A percentile compares a stretch with the other conserved stretches of the same genome.
Conservation (phyloP, 495 filamentous ascomycete genomes). For the Podospora comata region DNA sequence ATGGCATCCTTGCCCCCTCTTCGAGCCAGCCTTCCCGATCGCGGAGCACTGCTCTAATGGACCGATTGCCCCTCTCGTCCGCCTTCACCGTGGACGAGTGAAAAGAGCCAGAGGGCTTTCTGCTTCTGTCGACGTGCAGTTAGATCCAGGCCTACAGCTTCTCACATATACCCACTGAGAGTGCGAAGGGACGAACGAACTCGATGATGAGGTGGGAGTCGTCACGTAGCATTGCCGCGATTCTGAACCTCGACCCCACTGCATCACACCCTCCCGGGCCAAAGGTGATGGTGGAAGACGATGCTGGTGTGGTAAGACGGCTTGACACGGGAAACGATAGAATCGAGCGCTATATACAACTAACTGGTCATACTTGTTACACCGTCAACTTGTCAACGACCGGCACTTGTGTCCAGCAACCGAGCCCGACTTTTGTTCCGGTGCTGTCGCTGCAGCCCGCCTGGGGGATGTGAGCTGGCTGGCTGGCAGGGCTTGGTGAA, state of each 20-base stretch:
- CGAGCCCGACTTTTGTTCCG: background rate
- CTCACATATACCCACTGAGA: background rate
- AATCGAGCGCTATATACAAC: background rate
- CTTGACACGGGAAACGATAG: conserved; percentile 2
- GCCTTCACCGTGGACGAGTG: background rate
- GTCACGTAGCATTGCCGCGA: conserved; percentile 4
- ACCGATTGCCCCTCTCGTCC: background rate
- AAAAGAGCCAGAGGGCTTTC: background rate
- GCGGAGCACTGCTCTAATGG: conserved; percentile 13
- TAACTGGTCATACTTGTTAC: background rate
- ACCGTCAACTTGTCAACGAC: background rate
- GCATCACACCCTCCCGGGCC: conserved; percentile 14
- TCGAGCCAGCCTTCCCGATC: conserved; percentile 21
- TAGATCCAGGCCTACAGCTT: background rate
- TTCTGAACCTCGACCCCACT: conserved; percentile 12
- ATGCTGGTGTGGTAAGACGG: background rate
- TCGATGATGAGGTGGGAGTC: background rate
- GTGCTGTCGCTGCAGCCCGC: background rate
- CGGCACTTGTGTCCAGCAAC: background rate
- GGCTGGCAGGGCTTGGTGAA: background rate
- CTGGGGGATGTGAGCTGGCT: background rate
- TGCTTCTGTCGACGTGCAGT: conserved; percentile 4
- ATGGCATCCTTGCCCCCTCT: conserved; percentile 8
- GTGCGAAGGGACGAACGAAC: background rate
- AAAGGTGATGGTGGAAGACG: background rate